Percentiles rank a stretch among this genome's conserved stretches.
Evolutionary conservation across 2,329 filamentous ascomycete species (phyloP).

Genomic region (Trichoderma lentiforme): DNA sequence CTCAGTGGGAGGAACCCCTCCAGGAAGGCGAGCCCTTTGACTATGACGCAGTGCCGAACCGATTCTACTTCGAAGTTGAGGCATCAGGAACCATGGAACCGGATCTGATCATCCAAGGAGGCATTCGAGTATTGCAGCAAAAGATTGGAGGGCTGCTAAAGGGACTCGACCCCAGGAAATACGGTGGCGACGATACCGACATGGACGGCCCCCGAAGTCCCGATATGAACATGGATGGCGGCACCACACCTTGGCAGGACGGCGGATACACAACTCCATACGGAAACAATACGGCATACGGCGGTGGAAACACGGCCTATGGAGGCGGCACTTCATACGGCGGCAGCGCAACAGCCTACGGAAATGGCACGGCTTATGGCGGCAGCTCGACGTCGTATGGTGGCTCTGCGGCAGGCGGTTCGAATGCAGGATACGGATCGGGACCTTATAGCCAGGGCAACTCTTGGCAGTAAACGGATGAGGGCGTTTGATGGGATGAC

Average conservation of each 20-base stretch:
- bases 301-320: slow-evolving; percentile 62
- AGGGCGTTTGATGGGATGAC: slow-evolving; percentile 18
- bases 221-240: slow-evolving; percentile 58
- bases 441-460: slow-evolving; percentile 45
- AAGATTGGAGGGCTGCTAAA: slow-evolving; percentile 81
- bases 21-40: slow-evolving; percentile 85
- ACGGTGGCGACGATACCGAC: slow-evolving; percentile 55
- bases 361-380: slow-evolving; percentile 12
- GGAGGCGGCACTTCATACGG: slow-evolving; percentile 52
- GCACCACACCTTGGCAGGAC: slow-evolving; percentile 54
- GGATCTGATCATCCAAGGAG: slow-evolving; percentile 82
- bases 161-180: slow-evolving; percentile 45
- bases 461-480: slow-evolving; percentile 42
- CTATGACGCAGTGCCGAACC: slow-evolving; percentile 78
- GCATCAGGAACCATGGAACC: slow-evolving; percentile 83
- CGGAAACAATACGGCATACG: slow-evolving; percentile 66
- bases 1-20: slow-evolving; percentile 72
- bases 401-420: slow-evolving; percentile 1
- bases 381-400: slow-evolving; percentile 15
- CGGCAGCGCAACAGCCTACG: slow-evolving; percentile 63
- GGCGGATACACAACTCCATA: slow-evolving; percentile 70
- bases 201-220: slow-evolving; percentile 65
- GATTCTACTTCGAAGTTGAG: slow-evolving; percentile 94
- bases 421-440: slow-evolving; percentile 23
- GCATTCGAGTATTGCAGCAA: slow-evolving; percentile 82